Base-by-base conservation (phyloP, 2,329 filamentous ascomycete species). In the Colletotrichum australisinense region DNA sequence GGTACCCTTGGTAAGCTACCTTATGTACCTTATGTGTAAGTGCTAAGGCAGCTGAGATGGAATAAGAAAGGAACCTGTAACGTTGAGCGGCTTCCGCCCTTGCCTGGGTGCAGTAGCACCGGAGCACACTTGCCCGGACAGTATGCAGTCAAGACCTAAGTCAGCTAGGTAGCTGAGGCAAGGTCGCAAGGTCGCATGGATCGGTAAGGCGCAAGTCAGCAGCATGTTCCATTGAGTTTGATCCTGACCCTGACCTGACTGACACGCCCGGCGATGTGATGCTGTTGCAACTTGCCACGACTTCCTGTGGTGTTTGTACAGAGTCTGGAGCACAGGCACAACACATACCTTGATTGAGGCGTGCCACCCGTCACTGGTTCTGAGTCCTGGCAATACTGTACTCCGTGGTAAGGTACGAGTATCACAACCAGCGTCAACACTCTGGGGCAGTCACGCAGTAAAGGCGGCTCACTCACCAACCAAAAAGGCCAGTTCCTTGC, bases 21-120 rank as follows among this genome's bases (percentile, higher is more conserved):
- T 28, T 28, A 28, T 28, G 26, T 28, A 28, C 26, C 26, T 28
- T 28, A 7, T 42, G 42, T n/a, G 42, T 22, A 49, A 22, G 42
- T 49, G 19, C 19, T 22, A 56, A 56, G 55, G 55, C 26, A 56
- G 63, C 30, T 32, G 63, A 65, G 52, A 32, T 28, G 16, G 5
- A 65, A 65, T n/a, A 65, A 65, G 63, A 56, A 65, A 65, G 8
- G 63, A 65, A 30, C 7, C 63, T 65, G 63, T 65, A 56, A 65
- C 63, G 35, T 57, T 30, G 32, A 65, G 49, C 9, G 52, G 52
- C 35, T 65, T 46, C 52, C 16, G 32, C 55, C 35, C 19, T 30
- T 26, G 52, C 32, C 28, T 46, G 49, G 52, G 8, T 65, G 63
- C 62, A 64, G 49, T 26, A 56, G 52, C 16, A 63, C 30, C 26